phyloP scores from a whole-genome alignment of 768 basidiomycete genomes.

The Sporobolomyces phaffii region DNA sequence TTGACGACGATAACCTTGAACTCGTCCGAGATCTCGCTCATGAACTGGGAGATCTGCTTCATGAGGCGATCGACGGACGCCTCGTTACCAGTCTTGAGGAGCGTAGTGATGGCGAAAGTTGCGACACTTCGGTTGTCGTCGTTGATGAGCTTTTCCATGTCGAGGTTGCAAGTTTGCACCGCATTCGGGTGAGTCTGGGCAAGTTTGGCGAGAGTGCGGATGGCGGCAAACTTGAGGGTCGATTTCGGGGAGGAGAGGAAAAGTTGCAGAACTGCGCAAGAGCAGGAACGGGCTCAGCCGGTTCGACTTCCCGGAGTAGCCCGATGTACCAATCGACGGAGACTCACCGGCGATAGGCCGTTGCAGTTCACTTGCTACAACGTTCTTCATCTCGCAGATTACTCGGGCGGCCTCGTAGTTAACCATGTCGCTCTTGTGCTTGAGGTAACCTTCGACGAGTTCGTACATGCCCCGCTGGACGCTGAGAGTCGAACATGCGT shows the following conservation, averaged over 20 bases:
- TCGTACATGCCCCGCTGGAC: slow-evolving; percentile 88
- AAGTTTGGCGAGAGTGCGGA: slow-evolving; percentile 84
- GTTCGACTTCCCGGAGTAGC: not conserved
- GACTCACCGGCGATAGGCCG: slow-evolving; percentile 78
- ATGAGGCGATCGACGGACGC: slow-evolving; percentile 97
- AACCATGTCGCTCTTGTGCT: slow-evolving; percentile 99
- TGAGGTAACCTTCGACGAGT: slow-evolving; percentile 84
- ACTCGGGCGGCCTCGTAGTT: slow-evolving; percentile 96
- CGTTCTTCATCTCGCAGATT: slow-evolving; percentile 91
- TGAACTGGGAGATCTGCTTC: slow-evolving; percentile 98
- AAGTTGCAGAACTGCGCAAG: slow-evolving; percentile 71
- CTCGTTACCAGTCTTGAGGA: slow-evolving; percentile 99
- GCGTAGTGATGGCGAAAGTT: slow-evolving; percentile 95
- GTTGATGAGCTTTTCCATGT: slow-evolving; percentile 91
- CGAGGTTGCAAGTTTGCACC: slow-evolving; percentile 88
- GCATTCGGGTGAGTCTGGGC: slow-evolving; percentile 77
- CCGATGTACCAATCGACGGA: slow-evolving; percentile 15
- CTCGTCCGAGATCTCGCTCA: slow-evolving; percentile 98
- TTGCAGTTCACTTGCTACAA: slow-evolving; percentile 67
- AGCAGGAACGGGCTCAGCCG: not conserved
- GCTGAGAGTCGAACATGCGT: slow-evolving; percentile 49
- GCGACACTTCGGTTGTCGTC: slow-evolving; percentile 93
- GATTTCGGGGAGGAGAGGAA: slow-evolving; percentile 94
- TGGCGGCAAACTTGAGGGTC: slow-evolving; percentile 92
- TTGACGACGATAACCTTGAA: slow-evolving; percentile 99